phyloP scores from a whole-genome alignment of 805 yeast genomes.

The Wickerhamomyces strasburgensis region DNA sequence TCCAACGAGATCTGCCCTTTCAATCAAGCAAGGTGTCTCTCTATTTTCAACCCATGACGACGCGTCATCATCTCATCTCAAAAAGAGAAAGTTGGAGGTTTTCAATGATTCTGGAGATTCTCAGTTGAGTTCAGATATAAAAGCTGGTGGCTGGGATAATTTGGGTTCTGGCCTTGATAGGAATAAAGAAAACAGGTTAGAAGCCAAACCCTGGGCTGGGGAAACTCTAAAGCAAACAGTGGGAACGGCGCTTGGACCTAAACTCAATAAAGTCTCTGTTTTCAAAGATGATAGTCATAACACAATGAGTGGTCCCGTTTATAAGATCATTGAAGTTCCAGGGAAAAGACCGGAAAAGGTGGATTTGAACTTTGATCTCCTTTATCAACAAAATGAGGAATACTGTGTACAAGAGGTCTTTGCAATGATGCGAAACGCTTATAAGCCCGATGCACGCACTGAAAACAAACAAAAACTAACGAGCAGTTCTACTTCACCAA shows the following conservation, averaged over 20 bases:
- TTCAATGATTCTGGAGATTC: slow-evolving; percentile 17
- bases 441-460: slow-evolving; percentile 3
- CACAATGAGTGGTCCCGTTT: slow-evolving; percentile 34
- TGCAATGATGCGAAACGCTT: slow-evolving; percentile 32
- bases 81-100: slow-evolving; percentile 18
- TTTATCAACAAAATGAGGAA: slow-evolving; percentile 47
- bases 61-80: slow-evolving; percentile 3
- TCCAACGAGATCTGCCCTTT: slow-evolving; percentile 30
- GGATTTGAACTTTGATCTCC: slow-evolving; percentile 52
- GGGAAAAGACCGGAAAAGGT: slow-evolving; percentile 61
- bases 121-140: slow-evolving; percentile 9
- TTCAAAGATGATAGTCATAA: slow-evolving; percentile 32
- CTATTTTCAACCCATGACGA: slow-evolving; percentile 13
- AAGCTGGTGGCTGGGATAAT: slow-evolving; percentile 37
- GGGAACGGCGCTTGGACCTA: slow-evolving; percentile 8
- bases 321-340: slow-evolving; percentile 45
- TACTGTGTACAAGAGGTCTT: slow-evolving; percentile 61
- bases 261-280: slow-evolving; percentile 29
- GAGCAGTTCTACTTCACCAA: slow-evolving; percentile 5
- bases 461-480: background rate
- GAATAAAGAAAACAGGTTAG: slow-evolving; percentile 58
- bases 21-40: slow-evolving; percentile 33
- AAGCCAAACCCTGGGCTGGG: slow-evolving; percentile 60
- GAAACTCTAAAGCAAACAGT: slow-evolving; percentile 44
- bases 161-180: slow-evolving; percentile 46